Conservation (phyloP, 106 monocot species). For the Ottelia alismoides region DNA sequence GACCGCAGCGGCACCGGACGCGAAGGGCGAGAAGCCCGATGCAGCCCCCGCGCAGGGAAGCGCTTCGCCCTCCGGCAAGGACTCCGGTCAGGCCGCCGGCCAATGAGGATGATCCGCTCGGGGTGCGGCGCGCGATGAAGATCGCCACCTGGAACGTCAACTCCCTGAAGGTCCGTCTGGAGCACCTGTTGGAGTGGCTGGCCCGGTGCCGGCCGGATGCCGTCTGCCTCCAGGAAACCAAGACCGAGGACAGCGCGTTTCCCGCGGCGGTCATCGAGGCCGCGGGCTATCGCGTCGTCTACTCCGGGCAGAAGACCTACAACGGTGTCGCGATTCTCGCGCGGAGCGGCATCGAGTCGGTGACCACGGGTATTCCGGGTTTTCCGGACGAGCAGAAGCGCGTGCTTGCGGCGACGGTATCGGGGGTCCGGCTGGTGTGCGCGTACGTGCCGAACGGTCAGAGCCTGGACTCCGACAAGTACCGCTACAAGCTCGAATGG, state of each 20-base stretch:
- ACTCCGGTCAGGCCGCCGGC: too few relatives aligned
- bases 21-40: too few relatives aligned
- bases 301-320: background rate
- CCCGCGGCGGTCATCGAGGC: background rate
- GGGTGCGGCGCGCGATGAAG: background rate
- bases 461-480: background rate
- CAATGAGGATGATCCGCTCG: too few relatives aligned
- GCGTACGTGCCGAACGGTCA: background rate
- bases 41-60: too few relatives aligned
- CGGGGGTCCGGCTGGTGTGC: background rate
- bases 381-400: background rate
- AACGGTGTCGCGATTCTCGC: background rate
- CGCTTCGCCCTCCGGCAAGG: too few relatives aligned
- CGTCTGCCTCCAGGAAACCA: background rate
- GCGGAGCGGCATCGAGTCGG: background rate
- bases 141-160: background rate
- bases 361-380: background rate
- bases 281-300: background rate
- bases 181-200: background rate
- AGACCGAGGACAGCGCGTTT: background rate
- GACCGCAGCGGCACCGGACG: too few relatives aligned
- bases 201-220: background rate
- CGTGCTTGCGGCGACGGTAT: background rate
- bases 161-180: background rate
- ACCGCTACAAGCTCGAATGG: background rate